Evolutionary conservation across 192 early-diverging fungal species (phyloP), one percentile per base, ranked within the genome.

Genomic region (Backusella australiensis): DNA sequence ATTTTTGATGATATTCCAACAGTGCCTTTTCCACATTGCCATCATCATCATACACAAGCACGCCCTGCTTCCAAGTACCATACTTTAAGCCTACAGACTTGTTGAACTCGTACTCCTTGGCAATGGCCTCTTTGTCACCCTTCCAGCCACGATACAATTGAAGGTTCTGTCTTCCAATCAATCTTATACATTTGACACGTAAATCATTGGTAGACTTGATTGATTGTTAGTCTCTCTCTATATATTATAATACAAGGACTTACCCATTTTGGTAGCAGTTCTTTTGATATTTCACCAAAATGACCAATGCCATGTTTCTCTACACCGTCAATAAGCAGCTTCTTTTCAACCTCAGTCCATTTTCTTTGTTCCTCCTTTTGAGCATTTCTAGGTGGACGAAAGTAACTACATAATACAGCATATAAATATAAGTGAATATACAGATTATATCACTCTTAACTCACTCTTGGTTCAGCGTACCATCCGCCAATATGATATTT

Each of bases 81-180:
- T 89, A 85, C 72, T 88, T 86, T 42, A 94, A 75, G 15, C 93
- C 95, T 73, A 96, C 92, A 1, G 88, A 89, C 78, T 94, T 94
- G 77, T 97, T 96, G 29, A 88, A 81, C 63, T 93, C 91, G 79
- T 91, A 96, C 72, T 96, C 93, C 41, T 81, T 77, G 66, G 84
- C 81, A 26, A 96, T 92, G 34, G 82, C 91, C 26, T 88, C 87
- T 42, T 83, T 90, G 75, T 88, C 83, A 12, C 94, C 95, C 77
- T 89, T 92, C 95, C 95, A 97, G 67, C 88, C 93, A 74, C 91
- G 90, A 82, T 96, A 96, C 44, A 93, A 82, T 78, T 96, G 94
- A 38, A 95, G 82, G 72, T 96, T 96, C 71, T 96, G 95, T 35
- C 95, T 87, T 41, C 95, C 95, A 67, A 96, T 90, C 38, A 96